Conservation (phyloP, 768 basidiomycete genomes). For the Termitomyces sp. region DNA sequence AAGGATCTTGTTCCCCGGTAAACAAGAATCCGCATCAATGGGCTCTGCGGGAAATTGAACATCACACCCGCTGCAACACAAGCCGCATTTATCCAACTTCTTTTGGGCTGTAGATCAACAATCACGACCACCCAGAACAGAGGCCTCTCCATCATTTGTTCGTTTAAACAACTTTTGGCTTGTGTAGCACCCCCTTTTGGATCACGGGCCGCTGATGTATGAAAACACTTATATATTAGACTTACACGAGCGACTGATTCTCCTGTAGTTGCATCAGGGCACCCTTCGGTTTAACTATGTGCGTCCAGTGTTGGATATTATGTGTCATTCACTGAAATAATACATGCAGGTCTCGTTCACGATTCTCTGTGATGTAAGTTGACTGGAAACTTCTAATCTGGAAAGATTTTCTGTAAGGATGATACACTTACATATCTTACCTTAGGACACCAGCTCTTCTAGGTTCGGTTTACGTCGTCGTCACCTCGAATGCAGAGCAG, state of each 20-base stretch:
- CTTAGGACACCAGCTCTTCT: constrained; percentile 22
- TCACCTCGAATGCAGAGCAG: constrained; percentile 46
- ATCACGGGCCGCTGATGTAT: constrained; percentile 19
- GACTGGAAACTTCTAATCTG: background rate
- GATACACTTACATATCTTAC: background rate
- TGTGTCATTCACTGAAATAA: background rate
- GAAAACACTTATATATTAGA: constrained; percentile 14
- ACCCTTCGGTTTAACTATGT: constrained; percentile 13
- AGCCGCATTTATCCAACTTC: constrained; percentile 16
- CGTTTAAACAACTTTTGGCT: constrained; percentile 10
- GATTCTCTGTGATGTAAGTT: constrained; percentile 14
- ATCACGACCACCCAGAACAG: constrained; percentile 15
- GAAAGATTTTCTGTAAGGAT: background rate
- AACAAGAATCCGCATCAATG: constrained; percentile 14
- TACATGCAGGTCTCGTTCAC: constrained; percentile 10
- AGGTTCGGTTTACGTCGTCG: constrained; percentile 40
- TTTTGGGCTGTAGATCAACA: constrained; percentile 12
- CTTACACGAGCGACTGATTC: constrained; percentile 8
- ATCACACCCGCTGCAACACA: constrained; percentile 13
- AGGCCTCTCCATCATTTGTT: constrained; percentile 21
- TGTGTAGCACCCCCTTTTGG: constrained; percentile 4
- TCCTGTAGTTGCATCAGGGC: constrained; percentile 8
- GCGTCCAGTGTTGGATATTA: background rate
- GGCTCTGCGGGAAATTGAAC: constrained; percentile 7
- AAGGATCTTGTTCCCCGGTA: constrained; percentile 16